phyloP scores from a whole-genome alignment of 805 yeast species.

The Candida dajiaensis region DNA sequence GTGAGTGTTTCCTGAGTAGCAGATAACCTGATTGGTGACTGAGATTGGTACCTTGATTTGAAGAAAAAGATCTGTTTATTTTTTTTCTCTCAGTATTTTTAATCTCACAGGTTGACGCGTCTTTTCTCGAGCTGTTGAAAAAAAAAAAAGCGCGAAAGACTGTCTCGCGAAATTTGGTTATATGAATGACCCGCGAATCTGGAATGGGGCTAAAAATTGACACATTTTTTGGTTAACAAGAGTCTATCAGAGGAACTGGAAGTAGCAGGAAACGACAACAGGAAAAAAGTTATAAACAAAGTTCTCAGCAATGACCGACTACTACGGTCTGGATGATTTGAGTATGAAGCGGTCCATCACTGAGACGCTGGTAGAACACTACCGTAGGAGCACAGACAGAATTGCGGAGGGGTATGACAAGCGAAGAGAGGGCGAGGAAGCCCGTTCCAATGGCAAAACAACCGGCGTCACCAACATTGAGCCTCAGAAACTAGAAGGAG shows the following conservation, averaged over 20 bases:
- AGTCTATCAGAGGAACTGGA: too few relatives aligned
- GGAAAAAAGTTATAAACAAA: too few relatives aligned
- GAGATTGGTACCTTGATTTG: too few relatives aligned
- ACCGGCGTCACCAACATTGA: not conserved
- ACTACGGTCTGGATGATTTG: constrained; percentile 9
- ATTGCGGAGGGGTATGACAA: constrained; percentile 4
- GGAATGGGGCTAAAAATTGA: not conserved
- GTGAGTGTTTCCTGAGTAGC: not conserved
- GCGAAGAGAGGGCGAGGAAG: not conserved
- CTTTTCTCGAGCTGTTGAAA: not conserved
- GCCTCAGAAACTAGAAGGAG: not conserved
- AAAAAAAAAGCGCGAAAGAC: too few relatives aligned
- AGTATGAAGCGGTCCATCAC: constrained; percentile 11
- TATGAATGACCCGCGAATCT: too few relatives aligned
- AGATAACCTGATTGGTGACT: not conserved
- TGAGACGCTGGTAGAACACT: constrained; percentile 12
- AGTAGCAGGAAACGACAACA: too few relatives aligned
- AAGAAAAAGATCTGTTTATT: too few relatives aligned
- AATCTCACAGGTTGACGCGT: not conserved
- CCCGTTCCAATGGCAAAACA: not conserved
- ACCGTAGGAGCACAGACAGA: constrained; percentile 10
- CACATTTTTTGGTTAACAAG: not conserved
- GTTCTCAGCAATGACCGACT: too few relatives aligned
- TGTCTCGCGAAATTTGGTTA: too few relatives aligned
- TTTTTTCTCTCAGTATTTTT: too few relatives aligned